A percentile compares a stretch with the other conserved stretches of the same genome.
Evolutionary conservation across 805 yeast genomes (phyloP).

Genomic region (Ogataea wickerhamii): DNA sequence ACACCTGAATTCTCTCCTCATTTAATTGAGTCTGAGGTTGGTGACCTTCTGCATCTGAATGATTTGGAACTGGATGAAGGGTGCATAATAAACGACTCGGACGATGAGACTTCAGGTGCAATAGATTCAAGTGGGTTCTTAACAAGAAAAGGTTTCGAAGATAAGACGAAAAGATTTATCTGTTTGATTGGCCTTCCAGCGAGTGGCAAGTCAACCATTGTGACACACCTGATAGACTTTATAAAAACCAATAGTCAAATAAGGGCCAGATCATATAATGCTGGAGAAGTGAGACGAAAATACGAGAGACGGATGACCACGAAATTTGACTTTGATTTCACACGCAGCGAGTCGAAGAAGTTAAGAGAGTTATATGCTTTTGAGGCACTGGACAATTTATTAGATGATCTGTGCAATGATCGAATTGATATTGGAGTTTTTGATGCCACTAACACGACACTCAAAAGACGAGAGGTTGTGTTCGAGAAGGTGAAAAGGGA

Average conservation of each 20-base stretch:
- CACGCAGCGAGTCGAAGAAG: conserved; percentile 40
- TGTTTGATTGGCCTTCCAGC: conserved; percentile 84
- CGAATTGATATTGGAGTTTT: conserved; percentile 88
- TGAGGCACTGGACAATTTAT: conserved; percentile 78
- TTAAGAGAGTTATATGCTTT: conserved; percentile 91
- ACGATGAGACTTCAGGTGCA: not conserved
- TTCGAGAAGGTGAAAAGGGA: conserved; percentile 50
- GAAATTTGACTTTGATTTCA: conserved; percentile 32
- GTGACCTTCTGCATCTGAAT: conserved; percentile 22
- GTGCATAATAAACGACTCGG: conserved; percentile 11
- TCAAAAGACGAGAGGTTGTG: conserved; percentile 52
- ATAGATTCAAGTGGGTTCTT: not conserved
- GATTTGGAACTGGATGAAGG: conserved; percentile 22
- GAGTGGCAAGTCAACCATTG: conserved; percentile 71
- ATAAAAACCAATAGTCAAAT: conserved; percentile 11
- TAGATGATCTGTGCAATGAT: conserved; percentile 68
- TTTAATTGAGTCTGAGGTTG: conserved; percentile 28
- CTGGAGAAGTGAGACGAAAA: conserved; percentile 49
- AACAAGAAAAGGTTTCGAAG: conserved; percentile 5
- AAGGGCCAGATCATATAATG: conserved; percentile 40
- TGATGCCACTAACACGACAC: conserved; percentile 68
- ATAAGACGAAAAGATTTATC: conserved; percentile 27
- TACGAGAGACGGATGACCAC: conserved; percentile 21
- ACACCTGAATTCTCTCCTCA: conserved; percentile 33
- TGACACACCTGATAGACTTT: conserved; percentile 27